phyloP scores from a whole-genome alignment of 208 protist genomes.

The Trypanosomatidae sp. region DNA sequence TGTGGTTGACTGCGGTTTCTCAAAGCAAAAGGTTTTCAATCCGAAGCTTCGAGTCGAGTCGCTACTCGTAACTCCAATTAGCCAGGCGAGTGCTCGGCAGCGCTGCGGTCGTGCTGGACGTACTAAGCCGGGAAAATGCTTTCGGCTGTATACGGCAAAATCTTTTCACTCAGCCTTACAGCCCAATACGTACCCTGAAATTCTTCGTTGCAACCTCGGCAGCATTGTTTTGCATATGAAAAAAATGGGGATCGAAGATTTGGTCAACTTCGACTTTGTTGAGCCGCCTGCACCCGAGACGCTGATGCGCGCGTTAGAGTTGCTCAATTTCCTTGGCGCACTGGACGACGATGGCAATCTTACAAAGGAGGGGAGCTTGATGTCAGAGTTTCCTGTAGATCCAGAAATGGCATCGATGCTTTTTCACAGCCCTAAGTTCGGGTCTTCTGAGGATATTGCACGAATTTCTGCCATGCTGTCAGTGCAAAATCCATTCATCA shows the following conservation, averaged over 20 bases:
- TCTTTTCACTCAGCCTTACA: slow-evolving; percentile 95
- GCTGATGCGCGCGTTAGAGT: slow-evolving; percentile 94
- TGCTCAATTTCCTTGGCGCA: slow-evolving; percentile 95
- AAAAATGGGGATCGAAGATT: slow-evolving; percentile 98
- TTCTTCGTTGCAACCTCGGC: slow-evolving; percentile 97
- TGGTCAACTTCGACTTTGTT: slow-evolving; percentile 98
- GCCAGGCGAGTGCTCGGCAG: slow-evolving; percentile 96
- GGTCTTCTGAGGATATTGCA: slow-evolving; percentile 96
- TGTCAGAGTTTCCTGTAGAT: slow-evolving; percentile 99
- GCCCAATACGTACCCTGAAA: slow-evolving; percentile 96
- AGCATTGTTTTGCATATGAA: slow-evolving; percentile 98
- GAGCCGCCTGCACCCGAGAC: slow-evolving; percentile 97
- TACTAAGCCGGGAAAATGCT: slow-evolving; percentile 97
- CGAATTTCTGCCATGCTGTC: slow-evolving; percentile 97
- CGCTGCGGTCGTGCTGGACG: slow-evolving; percentile 95
- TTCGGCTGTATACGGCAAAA: slow-evolving; percentile 96
- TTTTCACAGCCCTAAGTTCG: slow-evolving; percentile 92
- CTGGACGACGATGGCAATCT: slow-evolving; percentile 98
- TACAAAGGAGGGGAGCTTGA: slow-evolving; percentile 93
- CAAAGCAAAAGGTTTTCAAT: slow-evolving; percentile 98
- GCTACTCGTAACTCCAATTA: slow-evolving; percentile 97
- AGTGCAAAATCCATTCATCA: slow-evolving; percentile 82
- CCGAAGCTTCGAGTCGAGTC: slow-evolving; percentile 97
- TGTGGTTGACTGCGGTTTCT: slow-evolving; percentile 98
- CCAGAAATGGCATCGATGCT: slow-evolving; percentile 97